Base-by-base conservation (phyloP, 2,329 filamentous ascomycete species). In the Alternaria tenuissima region DNA sequence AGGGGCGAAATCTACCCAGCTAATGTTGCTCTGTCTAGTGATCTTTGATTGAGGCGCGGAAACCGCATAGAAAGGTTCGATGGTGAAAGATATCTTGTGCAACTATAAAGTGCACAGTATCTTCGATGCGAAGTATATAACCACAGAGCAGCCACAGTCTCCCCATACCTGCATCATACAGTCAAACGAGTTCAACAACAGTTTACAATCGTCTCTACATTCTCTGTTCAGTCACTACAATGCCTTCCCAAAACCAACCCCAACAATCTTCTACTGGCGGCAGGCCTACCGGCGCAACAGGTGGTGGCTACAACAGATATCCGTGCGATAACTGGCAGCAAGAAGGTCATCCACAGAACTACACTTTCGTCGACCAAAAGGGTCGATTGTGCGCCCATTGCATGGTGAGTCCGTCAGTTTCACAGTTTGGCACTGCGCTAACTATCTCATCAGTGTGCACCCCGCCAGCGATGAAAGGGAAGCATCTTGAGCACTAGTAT, bases 281-380 rank as follows among this genome's bases (percentile, higher is more conserved):
- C 47, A 57, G 67, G 41, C 59, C 64, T 44, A 72, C 70, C n/a
- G 70, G 70, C 41, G 70, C 70, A 51, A 66, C 61, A 41, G 70
- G 70, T 30, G 70, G 69, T 55, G 64, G 63, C n/a, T 59, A 67
- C 52, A 59, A 55, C 47, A 67, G 62, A 51, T 66, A 70, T 28
- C 59, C 57, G 12, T 72, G 70, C 64, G 51, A 53, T 28, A 70
- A 72, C 52, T 64, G 63, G 51, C 59, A 61, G 38, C 57, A 66
- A n/a, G 55, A 62, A n/a, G 66, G 64, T 8, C 70, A 71, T 48
- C 68, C 68, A 16, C 52, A 57, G 42, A 59, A 67, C 28, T 68
- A 70, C 57, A 63, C 60, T 42, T 61, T 62, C 47, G 64, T 71
- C 14, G 62, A 67, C 53, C 58, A 57, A 18, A 65, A 67, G 57